Evolutionary conservation across 441 rosid genomes (phyloP).

Genomic region (Eutrema salsugineum): DNA sequence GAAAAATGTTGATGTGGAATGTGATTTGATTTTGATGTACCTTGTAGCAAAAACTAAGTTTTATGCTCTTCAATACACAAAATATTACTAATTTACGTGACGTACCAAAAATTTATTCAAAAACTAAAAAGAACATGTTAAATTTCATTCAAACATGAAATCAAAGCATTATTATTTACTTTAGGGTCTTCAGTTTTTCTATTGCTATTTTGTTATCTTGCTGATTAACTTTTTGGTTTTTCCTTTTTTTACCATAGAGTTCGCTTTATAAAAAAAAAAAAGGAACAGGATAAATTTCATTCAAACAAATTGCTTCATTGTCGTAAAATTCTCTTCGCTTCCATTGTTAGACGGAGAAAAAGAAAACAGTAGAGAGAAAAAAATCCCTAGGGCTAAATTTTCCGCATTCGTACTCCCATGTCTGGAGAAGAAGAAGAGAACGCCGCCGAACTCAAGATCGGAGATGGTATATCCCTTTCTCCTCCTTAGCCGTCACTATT

Average conservation of each 20-base stretch:
- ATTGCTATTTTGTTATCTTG: too few relatives aligned
- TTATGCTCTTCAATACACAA: too few relatives aligned
- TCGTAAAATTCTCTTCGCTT: background rate
- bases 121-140: too few relatives aligned
- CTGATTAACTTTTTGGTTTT: background rate
- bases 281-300: too few relatives aligned
- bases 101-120: too few relatives aligned
- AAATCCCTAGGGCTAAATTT: background rate
- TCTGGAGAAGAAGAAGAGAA: conserved; percentile 98
- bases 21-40: too few relatives aligned
- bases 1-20: too few relatives aligned
- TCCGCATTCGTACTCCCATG: conserved; percentile 35
- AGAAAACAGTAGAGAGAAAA: background rate
- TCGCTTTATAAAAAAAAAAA: too few relatives aligned
- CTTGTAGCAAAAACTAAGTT: too few relatives aligned
- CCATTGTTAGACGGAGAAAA: background rate
- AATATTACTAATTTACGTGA: too few relatives aligned
- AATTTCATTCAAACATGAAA: background rate
- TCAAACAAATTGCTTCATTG: background rate
- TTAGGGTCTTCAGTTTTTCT: background rate
- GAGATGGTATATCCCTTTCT: conserved; percentile 57
- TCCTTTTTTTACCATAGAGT: background rate
- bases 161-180: background rate
- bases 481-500: background rate
- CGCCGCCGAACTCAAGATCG: conserved; percentile 96